Evolutionary conservation across 805 yeast species (phyloP).

Genomic region (Yamadazyma endophytica): DNA sequence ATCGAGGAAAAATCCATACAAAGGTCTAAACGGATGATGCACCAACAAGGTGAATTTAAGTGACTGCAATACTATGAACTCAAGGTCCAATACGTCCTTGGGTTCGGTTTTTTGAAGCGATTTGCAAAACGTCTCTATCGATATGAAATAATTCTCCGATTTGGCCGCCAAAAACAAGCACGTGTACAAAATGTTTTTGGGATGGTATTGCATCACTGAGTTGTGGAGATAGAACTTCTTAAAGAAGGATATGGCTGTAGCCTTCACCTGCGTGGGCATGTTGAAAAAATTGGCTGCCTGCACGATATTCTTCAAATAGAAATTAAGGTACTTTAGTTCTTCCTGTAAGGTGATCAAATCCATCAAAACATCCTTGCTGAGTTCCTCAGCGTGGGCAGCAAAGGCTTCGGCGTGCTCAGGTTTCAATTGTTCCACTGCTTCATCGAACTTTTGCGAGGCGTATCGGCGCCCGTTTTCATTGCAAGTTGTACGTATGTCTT

Average conservation of each 20-base stretch:
- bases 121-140: constrained; percentile 74
- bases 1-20: constrained; percentile 94
- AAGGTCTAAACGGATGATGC: constrained; percentile 84
- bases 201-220: constrained; percentile 85
- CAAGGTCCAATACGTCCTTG: constrained; percentile 67
- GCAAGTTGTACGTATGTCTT: constrained; percentile 41
- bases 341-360: constrained; percentile 60
- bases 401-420: constrained; percentile 25
- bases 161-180: constrained; percentile 90
- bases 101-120: constrained; percentile 66
- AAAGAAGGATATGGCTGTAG: constrained; percentile 83
- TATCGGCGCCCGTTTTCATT: constrained; percentile 50
- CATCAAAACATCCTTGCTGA: constrained; percentile 26
- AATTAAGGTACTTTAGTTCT: constrained; percentile 62
- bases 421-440: constrained; percentile 14
- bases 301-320: constrained; percentile 67
- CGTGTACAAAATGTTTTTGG: constrained; percentile 65
- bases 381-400: constrained; percentile 23
- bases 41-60: constrained; percentile 75
- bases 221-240: constrained; percentile 74
- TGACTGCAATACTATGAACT: constrained; percentile 70
- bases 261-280: constrained; percentile 82
- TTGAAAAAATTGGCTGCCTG: constrained; percentile 69
- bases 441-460: constrained; percentile 30
- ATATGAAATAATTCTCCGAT: constrained; percentile 84